phyloP scores from a whole-genome alignment of 1,284 basidiomycete species.

The Cryptococcus neoformans region DNA sequence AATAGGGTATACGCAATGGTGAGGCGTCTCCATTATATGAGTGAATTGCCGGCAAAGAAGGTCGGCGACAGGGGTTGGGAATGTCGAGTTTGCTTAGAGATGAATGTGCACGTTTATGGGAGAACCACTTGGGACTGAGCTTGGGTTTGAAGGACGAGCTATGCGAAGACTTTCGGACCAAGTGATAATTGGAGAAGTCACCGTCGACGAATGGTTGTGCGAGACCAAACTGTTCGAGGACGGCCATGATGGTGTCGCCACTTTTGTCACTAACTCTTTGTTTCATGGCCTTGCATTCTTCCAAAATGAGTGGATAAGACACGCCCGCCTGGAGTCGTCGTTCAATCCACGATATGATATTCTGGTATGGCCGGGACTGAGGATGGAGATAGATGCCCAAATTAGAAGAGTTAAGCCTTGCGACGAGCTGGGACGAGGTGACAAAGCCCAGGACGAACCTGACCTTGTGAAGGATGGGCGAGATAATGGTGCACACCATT shows the following conservation, averaged over 20 bases:
- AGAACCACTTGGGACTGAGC: constrained; percentile 22
- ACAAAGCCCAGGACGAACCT: constrained; percentile 35
- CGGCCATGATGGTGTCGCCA: not conserved
- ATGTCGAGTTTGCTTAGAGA: constrained; percentile 7
- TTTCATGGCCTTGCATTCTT: constrained; percentile 4
- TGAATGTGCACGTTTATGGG: constrained; percentile 15
- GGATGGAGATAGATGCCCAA: not conserved
- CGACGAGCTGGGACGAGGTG: constrained; percentile 23
- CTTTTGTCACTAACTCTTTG: not conserved
- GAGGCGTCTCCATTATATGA: not conserved
- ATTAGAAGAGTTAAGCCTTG: constrained; percentile 15
- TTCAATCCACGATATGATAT: constrained; percentile 22
- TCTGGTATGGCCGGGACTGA: not conserved
- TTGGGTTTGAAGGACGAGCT: constrained; percentile 6
- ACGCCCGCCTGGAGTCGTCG: constrained; percentile 21
- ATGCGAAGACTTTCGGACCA: constrained; percentile 1
- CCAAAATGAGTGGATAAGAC: constrained; percentile 14
- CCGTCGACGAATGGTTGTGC: too few relatives aligned
- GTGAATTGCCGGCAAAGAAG: constrained; percentile 21
- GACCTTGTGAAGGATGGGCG: constrained; percentile 25
- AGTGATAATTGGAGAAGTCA: too few relatives aligned
- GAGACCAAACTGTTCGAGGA: not conserved
- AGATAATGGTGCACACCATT: constrained; percentile 3
- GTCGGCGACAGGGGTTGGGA: constrained; percentile 21
- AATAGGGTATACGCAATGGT: not conserved